Evolutionary conservation across 345 rosid species (phyloP), one percentile per base, ranked within the genome.

Genomic region (Eucalyptus sp.): DNA sequence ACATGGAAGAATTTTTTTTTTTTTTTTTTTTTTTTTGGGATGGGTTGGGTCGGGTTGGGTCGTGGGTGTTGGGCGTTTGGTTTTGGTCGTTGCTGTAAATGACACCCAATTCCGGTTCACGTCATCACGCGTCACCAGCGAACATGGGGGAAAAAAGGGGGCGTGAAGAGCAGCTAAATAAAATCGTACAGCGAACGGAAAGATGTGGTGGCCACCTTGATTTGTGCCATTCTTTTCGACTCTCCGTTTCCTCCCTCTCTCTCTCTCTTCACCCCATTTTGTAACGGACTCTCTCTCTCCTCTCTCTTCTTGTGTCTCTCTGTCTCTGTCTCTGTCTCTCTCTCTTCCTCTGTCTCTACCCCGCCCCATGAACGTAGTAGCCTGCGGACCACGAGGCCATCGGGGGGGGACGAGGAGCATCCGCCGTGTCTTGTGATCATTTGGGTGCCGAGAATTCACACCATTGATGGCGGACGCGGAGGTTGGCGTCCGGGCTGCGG

Each of bases 21-120:
- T 3, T 13, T 3, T 29, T n/a, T 64, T 64, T 29, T 4, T 0
- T 22, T n/a, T n/a, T n/a, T n/a, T n/a, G 7, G 54, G 54, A 8
- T 1, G 5, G 62, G 60, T 18, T 18, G 62, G 27, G 62, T 22
- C 10, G 62, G 62, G 62, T 56, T 24, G 27, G 29, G 62, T 56
- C 2, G 62, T 8, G 29, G 62, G 29, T 52, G 58, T 52, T 52
- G 58, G 58, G 25, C 10, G 58, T 52, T 52, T 52, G 58, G 58
- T 52, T 20, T 20, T 52, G 58, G 79, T 31, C 48, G 29, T 41
- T 10, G 48, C 25, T 76, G 48, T 20, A 41, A 76, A 18, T 76
- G 48, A 76, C 84, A 41, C 29, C 84, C 84, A 41, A 41, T 76
- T 76, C 84, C 14, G 3, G 84, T 76, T 76, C 14, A 41, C 83